Evolutionary conservation across 2,329 filamentous ascomycete genomes (phyloP), one percentile per base, ranked within the genome.

Genomic region (Rutstroemia sp.): DNA sequence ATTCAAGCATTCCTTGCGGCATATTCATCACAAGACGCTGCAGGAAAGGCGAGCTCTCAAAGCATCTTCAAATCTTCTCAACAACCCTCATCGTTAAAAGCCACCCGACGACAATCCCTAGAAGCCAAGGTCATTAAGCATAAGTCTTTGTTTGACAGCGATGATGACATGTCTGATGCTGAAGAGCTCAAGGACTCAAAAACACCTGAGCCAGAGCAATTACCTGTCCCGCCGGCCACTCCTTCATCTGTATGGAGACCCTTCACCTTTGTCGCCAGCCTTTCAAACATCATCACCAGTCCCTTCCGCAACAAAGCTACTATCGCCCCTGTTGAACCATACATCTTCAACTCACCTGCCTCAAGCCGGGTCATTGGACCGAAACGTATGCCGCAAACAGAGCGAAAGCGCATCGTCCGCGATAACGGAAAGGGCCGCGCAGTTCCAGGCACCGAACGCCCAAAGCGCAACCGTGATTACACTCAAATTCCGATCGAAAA

Each of bases 1-100:
- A 21, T 60, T 19, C 39, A 47, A 42, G 48, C 23, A 36, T 53
- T 58, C 27, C 56, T 60, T 48, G 38, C 51, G n/a, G 3, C 5
- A 17, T 58, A 47, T 21, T 23, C 55, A 47, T 27, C 48, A 27
- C 50, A 49, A 30, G 23, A 55, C 19, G 10, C 27, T 34, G 46
- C 38, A 21, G 34, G 27, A 3, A n/a, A 56, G 30, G 7, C 17
- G 17, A 44, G n/a, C 8, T 17, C 38, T 10, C 47, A 34, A 36
- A 50, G 5, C 27, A 45, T 21, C 40, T 10, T 30, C 27, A 30
- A 30, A 30, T 30, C 27, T 9, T 30, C 46, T 40, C 14, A 42
- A 44, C 19, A 25, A 16, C 44, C 23, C 21, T n/a, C 12, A 23
- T 21, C 17, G 6, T 27, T 19, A 47, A 14, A 27, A 9, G 8